A percentile compares a stretch with the other conserved stretches of the same genome.
These are phyloP conservation scores for Zoysia matrella DNA, from an alignment of 202 grass and related monocot genomes.

Conservation along the genomic window DNA sequence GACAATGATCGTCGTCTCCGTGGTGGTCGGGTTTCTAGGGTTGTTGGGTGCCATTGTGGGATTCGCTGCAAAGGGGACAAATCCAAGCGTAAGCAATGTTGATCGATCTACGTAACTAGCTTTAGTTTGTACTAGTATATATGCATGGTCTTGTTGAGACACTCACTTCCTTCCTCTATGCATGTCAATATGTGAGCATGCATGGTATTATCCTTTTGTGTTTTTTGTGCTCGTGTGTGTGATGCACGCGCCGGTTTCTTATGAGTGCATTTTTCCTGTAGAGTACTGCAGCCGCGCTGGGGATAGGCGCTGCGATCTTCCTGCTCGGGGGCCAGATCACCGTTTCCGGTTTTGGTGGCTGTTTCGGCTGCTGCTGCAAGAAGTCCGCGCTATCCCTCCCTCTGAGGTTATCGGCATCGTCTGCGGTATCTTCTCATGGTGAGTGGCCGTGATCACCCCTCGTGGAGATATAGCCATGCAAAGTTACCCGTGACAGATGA, in stretches of 20 bases:
- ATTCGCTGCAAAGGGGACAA: neutral
- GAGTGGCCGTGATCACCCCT: neutral
- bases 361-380: constrained; percentile 66
- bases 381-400: constrained; percentile 10
- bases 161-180: too few species aligned
- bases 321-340: constrained; percentile 46
- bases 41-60: constrained; percentile 30
- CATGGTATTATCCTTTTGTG: too few species aligned
- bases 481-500: neutral
- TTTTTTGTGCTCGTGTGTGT: too few species aligned
- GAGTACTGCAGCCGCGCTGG: constrained; percentile 24
- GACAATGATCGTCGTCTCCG: too few species aligned
- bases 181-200: too few species aligned
- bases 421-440: constrained; percentile 65
- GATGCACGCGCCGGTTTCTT: too few species aligned
- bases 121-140: neutral
- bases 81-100: constrained; percentile 1
- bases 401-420: constrained; percentile 46
- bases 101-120: neutral
- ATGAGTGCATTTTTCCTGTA: too few species aligned
- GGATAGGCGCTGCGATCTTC: constrained; percentile 45
- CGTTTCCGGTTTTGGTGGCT: constrained; percentile 21
- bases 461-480: neutral
- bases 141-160: too few species aligned
- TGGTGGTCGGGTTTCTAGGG: too few species aligned